These are phyloP conservation scores for Sisymbrium irio DNA, from an alignment of 345 rosid genomes.

Conservation along the genomic window DNA sequence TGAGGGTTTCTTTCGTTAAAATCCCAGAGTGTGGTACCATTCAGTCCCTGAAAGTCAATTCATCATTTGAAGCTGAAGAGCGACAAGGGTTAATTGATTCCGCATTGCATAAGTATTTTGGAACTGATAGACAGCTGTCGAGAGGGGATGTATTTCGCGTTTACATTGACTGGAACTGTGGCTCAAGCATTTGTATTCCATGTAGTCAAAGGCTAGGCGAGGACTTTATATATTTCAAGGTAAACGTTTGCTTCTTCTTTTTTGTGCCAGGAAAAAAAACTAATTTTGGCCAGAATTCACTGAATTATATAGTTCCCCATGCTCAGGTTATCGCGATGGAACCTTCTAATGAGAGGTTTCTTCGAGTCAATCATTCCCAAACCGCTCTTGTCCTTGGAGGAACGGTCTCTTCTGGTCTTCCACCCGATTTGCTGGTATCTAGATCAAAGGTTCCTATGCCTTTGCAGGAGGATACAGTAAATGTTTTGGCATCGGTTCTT, in stretches of 20 bases:
- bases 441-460: slow-evolving; percentile 51
- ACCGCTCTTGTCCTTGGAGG: slow-evolving; percentile 98
- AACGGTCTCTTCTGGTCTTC: slow-evolving; percentile 69
- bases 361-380: slow-evolving; percentile 64
- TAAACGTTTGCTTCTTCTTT: slow-evolving; percentile 22
- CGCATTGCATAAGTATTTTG: slow-evolving; percentile 70
- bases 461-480: slow-evolving; percentile 61
- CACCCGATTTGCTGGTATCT: slow-evolving; percentile 63
- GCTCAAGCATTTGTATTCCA: slow-evolving; percentile 63
- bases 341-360: slow-evolving; percentile 75
- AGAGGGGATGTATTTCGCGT: slow-evolving; percentile 77
- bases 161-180: slow-evolving; percentile 67
- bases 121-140: slow-evolving; percentile 66
- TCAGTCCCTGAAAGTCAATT: slow-evolving; percentile 55
- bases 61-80: slow-evolving; percentile 70
- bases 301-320: slow-evolving; percentile 25
- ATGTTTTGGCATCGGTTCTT: slow-evolving; percentile 72
- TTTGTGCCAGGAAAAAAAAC: background rate
- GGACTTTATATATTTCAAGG: slow-evolving; percentile 72
- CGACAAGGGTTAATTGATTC: slow-evolving; percentile 85
- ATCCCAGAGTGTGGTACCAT: slow-evolving; percentile 88
- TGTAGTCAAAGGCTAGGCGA: slow-evolving; percentile 55
- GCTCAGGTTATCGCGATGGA: slow-evolving; percentile 86
- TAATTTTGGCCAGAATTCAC: slow-evolving; percentile 21
- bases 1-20: slow-evolving; percentile 83